Evolutionary conservation across 306 rosid genomes (phyloP).

Genomic region (Hylodesmum podocarpum): DNA sequence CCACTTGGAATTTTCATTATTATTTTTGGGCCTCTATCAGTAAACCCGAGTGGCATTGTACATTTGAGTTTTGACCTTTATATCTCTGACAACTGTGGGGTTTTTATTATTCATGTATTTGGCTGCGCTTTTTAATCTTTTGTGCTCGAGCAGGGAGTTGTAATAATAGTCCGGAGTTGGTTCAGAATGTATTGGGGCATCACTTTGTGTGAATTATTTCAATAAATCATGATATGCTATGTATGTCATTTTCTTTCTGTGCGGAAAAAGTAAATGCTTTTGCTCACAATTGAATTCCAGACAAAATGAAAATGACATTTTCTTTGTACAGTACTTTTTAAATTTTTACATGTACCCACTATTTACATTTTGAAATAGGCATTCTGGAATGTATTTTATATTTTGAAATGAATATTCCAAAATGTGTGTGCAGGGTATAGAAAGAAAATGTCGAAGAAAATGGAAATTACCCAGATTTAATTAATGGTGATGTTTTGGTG

Average conservation of each 20-base stretch:
- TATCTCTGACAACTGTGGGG: not conserved
- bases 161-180: not conserved
- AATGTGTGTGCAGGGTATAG: no score
- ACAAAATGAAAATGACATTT: no score
- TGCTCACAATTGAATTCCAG: no score
- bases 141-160: slow-evolving; percentile 8
- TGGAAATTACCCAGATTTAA: no score
- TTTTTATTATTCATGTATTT: not conserved
- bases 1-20: slow-evolving; percentile 22
- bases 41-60: slow-evolving; percentile 6
- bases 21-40: slow-evolving; percentile 3
- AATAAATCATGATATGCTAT: not conserved
- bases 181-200: not conserved
- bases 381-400: no score
- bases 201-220: not conserved
- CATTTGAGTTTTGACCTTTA: slow-evolving; percentile 8
- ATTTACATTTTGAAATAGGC: no score
- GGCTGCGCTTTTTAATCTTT: not conserved
- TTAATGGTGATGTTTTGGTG: no score
- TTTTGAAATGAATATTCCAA: no score
- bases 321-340: no score
- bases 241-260: not conserved
- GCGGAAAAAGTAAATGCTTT: not conserved
- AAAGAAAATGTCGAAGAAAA: no score
- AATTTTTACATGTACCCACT: no score